Evolutionary conservation across 768 basidiomycete genomes (phyloP), one percentile per base, ranked within the genome.

Genomic region (Phallus indusiatus): DNA sequence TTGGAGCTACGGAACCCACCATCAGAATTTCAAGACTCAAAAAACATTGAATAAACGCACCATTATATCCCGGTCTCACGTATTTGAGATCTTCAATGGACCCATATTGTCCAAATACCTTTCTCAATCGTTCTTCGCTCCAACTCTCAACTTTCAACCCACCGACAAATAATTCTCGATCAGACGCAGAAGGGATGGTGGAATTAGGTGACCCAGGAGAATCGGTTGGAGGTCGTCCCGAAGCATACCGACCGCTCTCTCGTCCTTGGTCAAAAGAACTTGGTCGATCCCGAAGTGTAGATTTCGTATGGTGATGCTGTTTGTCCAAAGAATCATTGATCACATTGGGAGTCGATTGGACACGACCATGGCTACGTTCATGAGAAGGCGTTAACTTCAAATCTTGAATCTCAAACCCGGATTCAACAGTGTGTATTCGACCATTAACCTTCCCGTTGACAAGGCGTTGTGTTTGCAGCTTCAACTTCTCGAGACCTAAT

Each of bases 81-180:
- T 90, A 70, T 63, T 83, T 84, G 47, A 90, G 76, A 56, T 73
- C 78, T 63, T 85, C 81, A 9, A 91, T 73, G 1, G 78, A 78
- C 10, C 83, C 85, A 64, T 83, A 90, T 65, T 76, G 77, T 20
- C 74, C 73, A 67, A 91, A 91, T 50, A 86, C 74, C 7, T 68
- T 66, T 33, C 70, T 73, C 35, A 91, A 74, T 62, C 78, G 84
- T 9, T 74, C 75, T 66, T 90, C 87, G 49, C 83, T 79, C 89
- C 88, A 90, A 7, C 81, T 79, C 24, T 74, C 74, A 66, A 81
- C 78, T 64, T 86, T 83, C 48, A 91, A 75, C 5, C 87, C 87
- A 7, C 89, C 88, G 28, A 90, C 85, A 67, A 90, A 90, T 28
- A 91, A 74, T 1, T 74, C 71, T n/a, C 67, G 67, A 21, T 42